These are phyloP conservation scores for Mediolabrus comicus DNA, from an alignment of 108 stramenopile species.

Conservation along the genomic window DNA sequence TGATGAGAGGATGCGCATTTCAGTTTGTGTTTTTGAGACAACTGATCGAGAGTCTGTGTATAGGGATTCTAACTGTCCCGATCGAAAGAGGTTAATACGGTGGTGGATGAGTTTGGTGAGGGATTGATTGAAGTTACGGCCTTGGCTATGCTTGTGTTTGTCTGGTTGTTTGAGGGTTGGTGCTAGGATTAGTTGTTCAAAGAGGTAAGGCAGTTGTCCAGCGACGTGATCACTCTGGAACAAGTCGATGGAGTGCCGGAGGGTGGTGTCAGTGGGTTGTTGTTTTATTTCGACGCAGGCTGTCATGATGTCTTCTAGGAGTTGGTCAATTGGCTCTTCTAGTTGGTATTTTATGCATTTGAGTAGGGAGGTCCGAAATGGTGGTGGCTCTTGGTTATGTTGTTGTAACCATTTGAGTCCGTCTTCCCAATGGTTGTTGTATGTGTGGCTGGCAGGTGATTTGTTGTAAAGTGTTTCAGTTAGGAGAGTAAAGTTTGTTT, in stretches of 20 bases:
- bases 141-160: no score
- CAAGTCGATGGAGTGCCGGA: no score
- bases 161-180: not conserved
- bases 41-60: not conserved
- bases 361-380: not conserved
- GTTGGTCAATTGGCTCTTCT: not conserved
- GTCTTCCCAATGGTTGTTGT: not conserved
- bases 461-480: no score
- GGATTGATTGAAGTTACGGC: no score
- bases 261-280: not conserved
- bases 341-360: not conserved
- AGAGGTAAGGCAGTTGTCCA: not conserved
- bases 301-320: not conserved
- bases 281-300: not conserved
- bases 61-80: not conserved
- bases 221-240: no score
- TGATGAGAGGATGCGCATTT: not conserved
- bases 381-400: not conserved
- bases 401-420: not conserved
- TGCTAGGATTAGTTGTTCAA: not conserved
- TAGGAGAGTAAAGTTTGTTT: no score
- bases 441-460: no score
- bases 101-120: not conserved
- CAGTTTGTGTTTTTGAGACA: not conserved
- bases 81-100: not conserved